phyloP scores from a whole-genome alignment of 2,329 filamentous ascomycete species.

The Trichocomaceae sp. region DNA sequence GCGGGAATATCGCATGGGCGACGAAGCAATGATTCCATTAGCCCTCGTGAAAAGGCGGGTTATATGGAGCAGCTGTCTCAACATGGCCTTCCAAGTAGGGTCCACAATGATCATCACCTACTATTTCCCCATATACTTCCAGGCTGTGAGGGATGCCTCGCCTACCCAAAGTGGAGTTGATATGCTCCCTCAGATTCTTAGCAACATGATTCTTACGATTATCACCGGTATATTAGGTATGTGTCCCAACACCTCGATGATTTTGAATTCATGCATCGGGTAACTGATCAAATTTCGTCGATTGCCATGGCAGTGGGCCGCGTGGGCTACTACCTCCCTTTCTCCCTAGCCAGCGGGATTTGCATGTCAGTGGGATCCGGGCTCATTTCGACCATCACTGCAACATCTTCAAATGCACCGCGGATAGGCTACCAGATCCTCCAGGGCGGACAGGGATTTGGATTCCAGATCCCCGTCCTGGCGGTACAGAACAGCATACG shows the following conservation, averaged over 20 bases:
- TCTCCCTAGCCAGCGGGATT: background rate
- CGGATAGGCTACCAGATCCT: constrained; percentile 30
- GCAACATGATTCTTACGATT: constrained; percentile 27
- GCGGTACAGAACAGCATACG: constrained; percentile 19
- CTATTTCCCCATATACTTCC: constrained; percentile 47
- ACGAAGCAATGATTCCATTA: constrained; percentile 38
- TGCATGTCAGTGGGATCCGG: constrained; percentile 19
- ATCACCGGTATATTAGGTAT: constrained; percentile 27
- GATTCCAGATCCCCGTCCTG: constrained; percentile 20
- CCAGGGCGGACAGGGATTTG: constrained; percentile 23
- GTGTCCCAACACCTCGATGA: background rate
- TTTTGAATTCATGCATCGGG: background rate
- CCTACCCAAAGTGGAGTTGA: constrained; percentile 31
- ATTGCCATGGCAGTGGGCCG: background rate
- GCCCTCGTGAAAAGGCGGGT: constrained; percentile 34
- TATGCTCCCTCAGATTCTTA: constrained; percentile 37
- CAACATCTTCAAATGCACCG: constrained; percentile 15
- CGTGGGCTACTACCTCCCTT: constrained; percentile 1
- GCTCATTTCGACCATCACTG: constrained; percentile 25
- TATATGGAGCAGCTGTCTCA: constrained; percentile 29
- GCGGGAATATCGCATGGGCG: constrained; percentile 34
- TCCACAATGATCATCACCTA: constrained; percentile 23
- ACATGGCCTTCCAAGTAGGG: constrained; percentile 30
- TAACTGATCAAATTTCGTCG: background rate
- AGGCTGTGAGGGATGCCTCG: constrained; percentile 31